Percentiles rank a stretch among this genome's conserved stretches.
Conservation (phyloP, 768 basidiomycete species). For the Mycena crocata region DNA sequence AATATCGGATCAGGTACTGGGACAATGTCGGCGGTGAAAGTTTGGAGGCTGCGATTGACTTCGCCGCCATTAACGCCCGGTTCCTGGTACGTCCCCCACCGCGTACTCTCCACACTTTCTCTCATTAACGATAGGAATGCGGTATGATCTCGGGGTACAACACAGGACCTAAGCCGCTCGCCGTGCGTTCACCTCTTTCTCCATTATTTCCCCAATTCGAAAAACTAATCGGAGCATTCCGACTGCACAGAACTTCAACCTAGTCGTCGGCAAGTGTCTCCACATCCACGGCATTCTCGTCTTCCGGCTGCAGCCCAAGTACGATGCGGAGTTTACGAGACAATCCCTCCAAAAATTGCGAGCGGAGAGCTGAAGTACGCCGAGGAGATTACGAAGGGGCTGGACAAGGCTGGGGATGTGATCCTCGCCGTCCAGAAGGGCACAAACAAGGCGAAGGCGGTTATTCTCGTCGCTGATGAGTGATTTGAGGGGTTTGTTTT, state of each 20-base stretch:
- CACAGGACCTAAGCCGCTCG: not conserved
- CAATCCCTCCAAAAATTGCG: slow-evolving; percentile 45
- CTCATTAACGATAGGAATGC: not conserved
- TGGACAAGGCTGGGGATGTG: slow-evolving; percentile 44
- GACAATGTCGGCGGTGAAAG: not conserved
- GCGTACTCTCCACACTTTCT: not conserved
- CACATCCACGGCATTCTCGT: slow-evolving; percentile 52
- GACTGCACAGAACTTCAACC: slow-evolving; percentile 46
- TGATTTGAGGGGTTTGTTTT: too few relatives aligned
- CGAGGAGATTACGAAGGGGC: slow-evolving; percentile 44
- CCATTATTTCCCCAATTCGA: not conserved
- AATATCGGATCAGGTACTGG: not conserved
- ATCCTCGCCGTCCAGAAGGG: slow-evolving; percentile 47
- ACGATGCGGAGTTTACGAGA: slow-evolving; percentile 45
- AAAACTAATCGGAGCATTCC: not conserved
- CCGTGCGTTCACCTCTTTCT: not conserved
- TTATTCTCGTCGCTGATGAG: slow-evolving; percentile 18
- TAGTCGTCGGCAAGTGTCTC: slow-evolving; percentile 49
- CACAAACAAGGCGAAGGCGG: slow-evolving; percentile 37
- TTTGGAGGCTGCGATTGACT: not conserved
- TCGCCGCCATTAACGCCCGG: not conserved
- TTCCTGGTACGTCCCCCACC: not conserved
- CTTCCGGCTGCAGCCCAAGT: slow-evolving; percentile 37
- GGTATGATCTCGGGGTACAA: slow-evolving; percentile 44
- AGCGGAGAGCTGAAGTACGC: slow-evolving; percentile 46